Evolutionary conservation across 208 protist species (phyloP).

Genomic region (Leishmania major): DNA sequence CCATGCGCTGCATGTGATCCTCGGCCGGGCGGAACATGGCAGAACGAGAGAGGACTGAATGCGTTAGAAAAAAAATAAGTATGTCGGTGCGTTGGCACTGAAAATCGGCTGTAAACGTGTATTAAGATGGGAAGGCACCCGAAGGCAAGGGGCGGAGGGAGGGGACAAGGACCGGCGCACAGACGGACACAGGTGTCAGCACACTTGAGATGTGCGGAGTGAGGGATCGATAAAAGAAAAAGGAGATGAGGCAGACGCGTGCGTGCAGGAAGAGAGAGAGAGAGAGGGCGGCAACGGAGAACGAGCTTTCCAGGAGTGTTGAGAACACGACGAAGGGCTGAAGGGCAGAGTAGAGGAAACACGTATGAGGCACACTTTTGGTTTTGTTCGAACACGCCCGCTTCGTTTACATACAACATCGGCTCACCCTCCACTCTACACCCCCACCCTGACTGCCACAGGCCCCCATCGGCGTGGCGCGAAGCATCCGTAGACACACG

Average conservation of each 20-base stretch:
- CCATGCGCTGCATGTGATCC: constrained; percentile 29
- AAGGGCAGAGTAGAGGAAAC: not conserved
- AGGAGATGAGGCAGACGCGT: not conserved
- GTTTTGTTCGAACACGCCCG: too few relatives aligned
- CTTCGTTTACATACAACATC: too few relatives aligned
- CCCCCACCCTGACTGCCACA: not conserved
- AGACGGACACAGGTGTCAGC: not conserved
- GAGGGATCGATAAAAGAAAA: not conserved
- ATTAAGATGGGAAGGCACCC: not conserved
- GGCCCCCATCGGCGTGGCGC: too few relatives aligned
- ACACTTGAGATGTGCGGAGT: not conserved
- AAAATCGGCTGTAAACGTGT: not conserved
- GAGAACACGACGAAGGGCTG: too few relatives aligned
- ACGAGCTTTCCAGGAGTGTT: not conserved
- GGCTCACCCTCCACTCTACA: not conserved
- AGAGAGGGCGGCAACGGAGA: not conserved
- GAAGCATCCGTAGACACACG: too few relatives aligned
- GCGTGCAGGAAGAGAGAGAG: not conserved
- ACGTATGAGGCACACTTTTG: not conserved
- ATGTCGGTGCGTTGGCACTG: too few relatives aligned
- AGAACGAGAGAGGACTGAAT: not conserved
- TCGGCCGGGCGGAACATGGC: constrained; percentile 34
- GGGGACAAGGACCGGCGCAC: not conserved
- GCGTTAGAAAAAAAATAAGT: not conserved
- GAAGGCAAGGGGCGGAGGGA: not conserved